Percentiles rank a stretch among this genome's conserved stretches.
Evolutionary conservation across 2,329 filamentous ascomycete species (phyloP).

Genomic region (Xylariaceae sp.): DNA sequence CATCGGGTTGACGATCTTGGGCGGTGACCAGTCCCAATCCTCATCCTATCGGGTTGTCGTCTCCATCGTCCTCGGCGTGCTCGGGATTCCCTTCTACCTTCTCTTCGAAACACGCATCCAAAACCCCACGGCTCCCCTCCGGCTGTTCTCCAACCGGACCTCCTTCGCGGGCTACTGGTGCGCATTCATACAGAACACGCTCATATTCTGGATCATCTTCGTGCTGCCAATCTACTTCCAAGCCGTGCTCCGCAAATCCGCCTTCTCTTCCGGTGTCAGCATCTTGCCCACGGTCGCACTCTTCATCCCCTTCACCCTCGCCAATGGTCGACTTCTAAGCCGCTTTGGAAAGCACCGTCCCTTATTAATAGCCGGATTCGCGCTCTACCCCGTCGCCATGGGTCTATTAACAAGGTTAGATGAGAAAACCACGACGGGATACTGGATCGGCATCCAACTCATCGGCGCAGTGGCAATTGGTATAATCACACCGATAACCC

Average conservation of each 20-base stretch:
- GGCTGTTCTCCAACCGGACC: slow-evolving; percentile 44
- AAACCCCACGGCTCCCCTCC: slow-evolving; percentile 33
- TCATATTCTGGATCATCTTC: slow-evolving; percentile 34
- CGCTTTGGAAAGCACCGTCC: background rate
- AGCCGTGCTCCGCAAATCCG: slow-evolving; percentile 8
- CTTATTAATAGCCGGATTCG: background rate
- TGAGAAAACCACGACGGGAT: background rate
- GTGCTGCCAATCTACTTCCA: slow-evolving; percentile 46
- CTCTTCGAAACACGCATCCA: slow-evolving; percentile 26
- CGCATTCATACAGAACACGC: slow-evolving; percentile 36
- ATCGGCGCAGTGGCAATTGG: background rate
- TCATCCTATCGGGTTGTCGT: slow-evolving; percentile 11
- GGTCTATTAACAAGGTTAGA: background rate
- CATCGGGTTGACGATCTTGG: slow-evolving; percentile 14
- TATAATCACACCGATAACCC: background rate
- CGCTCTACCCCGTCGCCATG: background rate
- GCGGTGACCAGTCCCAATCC: slow-evolving; percentile 10
- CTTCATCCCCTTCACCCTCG: background rate
- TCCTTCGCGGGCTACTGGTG: too few species aligned
- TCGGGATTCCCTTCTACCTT: slow-evolving; percentile 13
- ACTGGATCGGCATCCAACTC: background rate
- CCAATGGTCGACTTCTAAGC: background rate
- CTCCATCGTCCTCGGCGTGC: slow-evolving; percentile 13
- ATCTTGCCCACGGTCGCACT: background rate
- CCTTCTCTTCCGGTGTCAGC: background rate